Base-by-base conservation (phyloP, 371 early-diverging fungal species). In the Funneliformis caledonium region DNA sequence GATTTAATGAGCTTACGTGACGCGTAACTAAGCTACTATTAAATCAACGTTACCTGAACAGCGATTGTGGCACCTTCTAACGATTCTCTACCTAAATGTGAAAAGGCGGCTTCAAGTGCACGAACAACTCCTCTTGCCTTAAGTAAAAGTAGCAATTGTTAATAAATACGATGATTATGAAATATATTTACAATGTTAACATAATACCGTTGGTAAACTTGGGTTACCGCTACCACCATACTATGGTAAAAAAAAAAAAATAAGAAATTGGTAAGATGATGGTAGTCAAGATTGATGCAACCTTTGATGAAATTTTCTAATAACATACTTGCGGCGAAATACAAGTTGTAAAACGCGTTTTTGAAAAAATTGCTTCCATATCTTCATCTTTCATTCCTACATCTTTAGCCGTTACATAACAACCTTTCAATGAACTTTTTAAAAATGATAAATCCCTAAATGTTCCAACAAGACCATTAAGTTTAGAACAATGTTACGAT, bases 401-500 rank as follows among this genome's bases (percentile, higher is more conserved):
- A 80, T 87, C 87, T 56, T 83, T 84, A 43, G 87, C 86, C 19
- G 87, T 83, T 7, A 85, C 85, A 64, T 84, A 87, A 72, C 83
- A 79, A 26, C 87, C 87, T 52, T 80, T 80, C n/a, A 87, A 78
- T 12, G 61, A 47, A 73, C 80, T 80, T 61, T 73, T 22, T 16
- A 8, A 19, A 5, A 45, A 43, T 48, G 42, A 60, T 42, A 72
- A 33, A 45, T 62, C 16, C 37, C n/a, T 31, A 43, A 50, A 33
- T 52, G 4, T 60, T 11, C 6, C 9, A 68, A 26, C 10, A 31
- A 73, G 47, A 12, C 2, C 22, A 26, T 14, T 48, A 48, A 67
- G 16, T 60, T 19, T 6, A 5, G 50, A 65, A 64, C 31, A 12
- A 14, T 16, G 10, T 26, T 37, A 14, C 26, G 16, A 43, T 14